Percentiles rank a stretch among this genome's conserved stretches.
Conservation (phyloP, 495 filamentous ascomycete species). For the Apiosordaria backusii region DNA sequence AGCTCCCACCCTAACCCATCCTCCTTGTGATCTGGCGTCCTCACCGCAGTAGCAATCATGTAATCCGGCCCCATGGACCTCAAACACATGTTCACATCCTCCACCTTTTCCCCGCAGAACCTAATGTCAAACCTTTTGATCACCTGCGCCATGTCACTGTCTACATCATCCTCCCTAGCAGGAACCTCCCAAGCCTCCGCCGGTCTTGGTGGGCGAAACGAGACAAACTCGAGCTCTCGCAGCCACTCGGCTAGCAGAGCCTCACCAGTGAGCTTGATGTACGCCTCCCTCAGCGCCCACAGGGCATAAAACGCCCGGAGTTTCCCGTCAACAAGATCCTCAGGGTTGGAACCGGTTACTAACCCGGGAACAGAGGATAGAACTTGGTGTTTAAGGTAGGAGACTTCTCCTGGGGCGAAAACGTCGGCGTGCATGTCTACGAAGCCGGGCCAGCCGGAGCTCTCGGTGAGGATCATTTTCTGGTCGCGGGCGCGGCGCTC, state of each 20-base stretch:
- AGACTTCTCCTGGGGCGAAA: constrained; percentile 50
- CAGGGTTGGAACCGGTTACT: constrained; percentile 13
- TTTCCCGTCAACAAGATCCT: constrained; percentile 32
- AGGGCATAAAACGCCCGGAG: constrained; percentile 80
- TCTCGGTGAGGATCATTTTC: constrained; percentile 40
- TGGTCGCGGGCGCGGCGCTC: constrained; percentile 60
- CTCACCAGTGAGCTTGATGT: constrained; percentile 91
- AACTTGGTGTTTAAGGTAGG: constrained; percentile 37
- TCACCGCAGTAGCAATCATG: constrained; percentile 46
- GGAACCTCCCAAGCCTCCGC: constrained; percentile 22
- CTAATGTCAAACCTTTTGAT: constrained; percentile 35
- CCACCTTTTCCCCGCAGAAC: constrained; percentile 36
- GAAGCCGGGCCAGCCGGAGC: constrained; percentile 60
- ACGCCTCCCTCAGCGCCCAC: constrained; percentile 88
- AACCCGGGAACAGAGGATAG: constrained; percentile 27
- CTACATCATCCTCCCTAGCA: constrained; percentile 20
- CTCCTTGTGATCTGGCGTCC: constrained; percentile 36
- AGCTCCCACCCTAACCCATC: constrained; percentile 38
- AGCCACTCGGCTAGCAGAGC: constrained; percentile 80
- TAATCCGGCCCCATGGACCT: constrained; percentile 41
- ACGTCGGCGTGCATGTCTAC: constrained; percentile 78
- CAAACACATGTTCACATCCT: constrained; percentile 45
- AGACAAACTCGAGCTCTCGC: constrained; percentile 46
- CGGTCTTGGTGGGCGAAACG: constrained; percentile 34
- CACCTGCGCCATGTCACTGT: constrained; percentile 23